phyloP scores from a whole-genome alignment of 164 flowering plant genomes.

The Kingdonia uniflora region DNA sequence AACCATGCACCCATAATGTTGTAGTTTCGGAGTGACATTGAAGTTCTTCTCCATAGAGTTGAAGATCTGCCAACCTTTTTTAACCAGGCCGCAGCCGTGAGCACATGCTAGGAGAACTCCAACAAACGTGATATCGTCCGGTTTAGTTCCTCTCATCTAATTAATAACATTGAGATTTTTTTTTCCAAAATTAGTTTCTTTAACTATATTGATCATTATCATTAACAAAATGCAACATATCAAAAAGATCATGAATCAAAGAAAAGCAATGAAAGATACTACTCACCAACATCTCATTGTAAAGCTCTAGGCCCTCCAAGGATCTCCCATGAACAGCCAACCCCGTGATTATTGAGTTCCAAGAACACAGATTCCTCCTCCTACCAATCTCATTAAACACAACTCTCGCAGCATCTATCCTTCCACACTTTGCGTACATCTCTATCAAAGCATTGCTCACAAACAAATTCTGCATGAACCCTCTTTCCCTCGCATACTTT shows the following conservation, averaged over 20 bases:
- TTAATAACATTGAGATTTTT: too few species aligned
- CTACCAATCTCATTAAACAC: conserved; percentile 53
- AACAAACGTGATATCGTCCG: conserved; percentile 78
- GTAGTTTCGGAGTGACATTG: conserved; percentile 46
- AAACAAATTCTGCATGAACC: conserved; percentile 41
- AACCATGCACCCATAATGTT: conserved; percentile 84
- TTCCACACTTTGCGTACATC: conserved; percentile 78
- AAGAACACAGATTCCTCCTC: conserved; percentile 50
- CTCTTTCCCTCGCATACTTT: conserved; percentile 44
- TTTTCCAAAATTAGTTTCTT: too few species aligned
- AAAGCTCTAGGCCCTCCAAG: conserved; percentile 45
- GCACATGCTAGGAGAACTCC: conserved; percentile 72
- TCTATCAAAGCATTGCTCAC: conserved; percentile 70
- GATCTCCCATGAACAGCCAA: conserved; percentile 71
- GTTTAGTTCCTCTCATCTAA: conserved; percentile 26
- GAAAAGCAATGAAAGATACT: too few species aligned
- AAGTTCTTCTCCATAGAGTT: conserved; percentile 37
- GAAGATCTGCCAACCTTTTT: conserved; percentile 40
- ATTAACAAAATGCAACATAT: too few species aligned
- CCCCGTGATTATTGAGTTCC: conserved; percentile 87
- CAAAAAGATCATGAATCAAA: too few species aligned
- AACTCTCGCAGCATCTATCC: conserved; percentile 39
- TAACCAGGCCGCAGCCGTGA: conserved; percentile 55
- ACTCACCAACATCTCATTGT: conserved; percentile 53
- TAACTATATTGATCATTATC: too few species aligned